These are phyloP conservation scores for Talaromyces pinophilus DNA, from an alignment of 2,329 filamentous ascomycete genomes.

Conservation along the genomic window DNA sequence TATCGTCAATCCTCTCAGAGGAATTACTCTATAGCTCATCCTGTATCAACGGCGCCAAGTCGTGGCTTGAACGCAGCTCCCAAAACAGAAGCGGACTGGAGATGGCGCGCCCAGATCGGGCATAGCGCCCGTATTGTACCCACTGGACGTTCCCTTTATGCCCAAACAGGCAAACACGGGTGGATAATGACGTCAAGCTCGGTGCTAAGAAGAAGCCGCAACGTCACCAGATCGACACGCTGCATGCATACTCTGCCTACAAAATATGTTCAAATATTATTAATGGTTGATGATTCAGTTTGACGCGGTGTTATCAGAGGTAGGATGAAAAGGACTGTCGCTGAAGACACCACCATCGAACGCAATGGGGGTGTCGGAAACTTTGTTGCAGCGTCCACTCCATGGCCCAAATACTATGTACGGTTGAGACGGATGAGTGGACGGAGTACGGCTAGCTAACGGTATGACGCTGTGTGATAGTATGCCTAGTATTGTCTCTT, in stretches of 20 bases:
- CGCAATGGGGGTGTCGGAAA: background rate
- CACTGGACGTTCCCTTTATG: background rate
- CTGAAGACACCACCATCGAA: background rate
- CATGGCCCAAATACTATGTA: background rate
- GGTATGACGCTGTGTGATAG: background rate
- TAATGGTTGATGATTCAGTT: background rate
- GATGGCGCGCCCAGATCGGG: background rate
- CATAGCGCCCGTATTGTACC: background rate
- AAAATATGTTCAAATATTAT: background rate
- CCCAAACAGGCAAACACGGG: background rate
- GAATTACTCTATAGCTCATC: too few species aligned
- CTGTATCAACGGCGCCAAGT: too few species aligned
- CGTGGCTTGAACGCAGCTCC: background rate
- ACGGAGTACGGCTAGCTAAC: background rate
- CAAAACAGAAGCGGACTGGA: background rate
- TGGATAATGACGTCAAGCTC: background rate
- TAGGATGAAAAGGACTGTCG: background rate
- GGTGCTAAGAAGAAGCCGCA: background rate
- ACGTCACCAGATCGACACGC: background rate
- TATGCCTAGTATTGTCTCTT: background rate
- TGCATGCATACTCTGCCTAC: background rate
- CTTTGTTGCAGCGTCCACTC: background rate
- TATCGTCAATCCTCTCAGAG: background rate
- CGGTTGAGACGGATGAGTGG: background rate
- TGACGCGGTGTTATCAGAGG: background rate